These are phyloP conservation scores for Candida takata DNA, from an alignment of 805 yeast genomes.

Conservation along the genomic window DNA sequence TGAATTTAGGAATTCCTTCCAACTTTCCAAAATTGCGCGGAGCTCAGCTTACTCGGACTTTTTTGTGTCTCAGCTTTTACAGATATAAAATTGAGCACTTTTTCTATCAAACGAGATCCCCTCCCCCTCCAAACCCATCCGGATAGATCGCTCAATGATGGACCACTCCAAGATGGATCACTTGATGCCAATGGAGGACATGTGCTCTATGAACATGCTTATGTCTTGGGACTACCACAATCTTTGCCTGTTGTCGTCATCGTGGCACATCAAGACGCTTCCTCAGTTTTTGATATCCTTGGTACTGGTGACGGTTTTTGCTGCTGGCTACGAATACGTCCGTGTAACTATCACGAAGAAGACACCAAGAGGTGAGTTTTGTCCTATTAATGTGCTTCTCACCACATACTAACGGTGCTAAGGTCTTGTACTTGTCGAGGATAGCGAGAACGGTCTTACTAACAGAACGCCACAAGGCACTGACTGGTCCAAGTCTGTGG, in stretches of 20 bases:
- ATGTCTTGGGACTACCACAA: conserved; percentile 75
- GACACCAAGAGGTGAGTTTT: conserved; percentile 17
- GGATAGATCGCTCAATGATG: conserved; percentile 7
- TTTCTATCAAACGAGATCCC: too few species aligned
- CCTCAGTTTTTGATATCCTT: conserved; percentile 47
- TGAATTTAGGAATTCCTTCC: too few species aligned
- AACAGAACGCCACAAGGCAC: conserved; percentile 6
- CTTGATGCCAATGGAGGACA: conserved; percentile 22
- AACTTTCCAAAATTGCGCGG: too few species aligned
- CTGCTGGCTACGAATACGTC: conserved; percentile 58
- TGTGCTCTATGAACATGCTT: conserved; percentile 62
- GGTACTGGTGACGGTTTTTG: conserved; percentile 37
- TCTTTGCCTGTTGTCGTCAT: conserved; percentile 62
- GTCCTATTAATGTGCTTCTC: not conserved
- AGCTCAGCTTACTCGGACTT: too few species aligned
- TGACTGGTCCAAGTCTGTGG: conserved; percentile 30
- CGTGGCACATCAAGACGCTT: conserved; percentile 70
- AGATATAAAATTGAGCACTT: too few species aligned
- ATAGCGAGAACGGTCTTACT: not conserved
- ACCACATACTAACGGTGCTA: conserved; percentile 3
- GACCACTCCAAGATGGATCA: conserved; percentile 20
- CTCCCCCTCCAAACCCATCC: too few species aligned
- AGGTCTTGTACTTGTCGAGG: conserved; percentile 3
- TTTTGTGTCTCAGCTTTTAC: too few species aligned
- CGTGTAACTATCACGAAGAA: conserved; percentile 23